These are phyloP conservation scores for Escovopsis sp. DNA, from an alignment of 2,329 filamentous ascomycete genomes.

Conservation along the genomic window DNA sequence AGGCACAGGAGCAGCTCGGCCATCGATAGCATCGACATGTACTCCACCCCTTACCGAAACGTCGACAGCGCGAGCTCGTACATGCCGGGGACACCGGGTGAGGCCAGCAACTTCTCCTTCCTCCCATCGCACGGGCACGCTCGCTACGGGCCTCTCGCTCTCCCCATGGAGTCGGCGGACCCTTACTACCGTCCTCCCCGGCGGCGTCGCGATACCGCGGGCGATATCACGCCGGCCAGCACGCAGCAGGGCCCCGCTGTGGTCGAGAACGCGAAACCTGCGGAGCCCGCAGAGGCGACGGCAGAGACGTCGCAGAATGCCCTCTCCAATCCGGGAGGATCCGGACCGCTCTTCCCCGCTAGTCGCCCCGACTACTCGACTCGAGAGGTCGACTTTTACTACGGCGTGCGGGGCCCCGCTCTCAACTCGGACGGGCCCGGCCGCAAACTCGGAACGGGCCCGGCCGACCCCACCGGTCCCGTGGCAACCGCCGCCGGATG, in stretches of 20 bases:
- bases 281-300: conserved; percentile 26
- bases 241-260: conserved; percentile 14
- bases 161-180: conserved; percentile 44
- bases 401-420: conserved; percentile 78
- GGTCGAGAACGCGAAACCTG: conserved; percentile 24
- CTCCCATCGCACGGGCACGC: conserved; percentile 41
- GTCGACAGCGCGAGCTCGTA: conserved; percentile 48
- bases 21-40: conserved; percentile 35
- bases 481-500: conserved; percentile 82
- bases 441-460: conserved; percentile 79
- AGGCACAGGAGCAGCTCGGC: conserved; percentile 40
- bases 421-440: conserved; percentile 69
- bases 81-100: conserved; percentile 59
- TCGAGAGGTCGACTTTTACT: conserved; percentile 93
- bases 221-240: conserved; percentile 19
- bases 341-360: conserved; percentile 25
- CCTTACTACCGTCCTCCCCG: conserved; percentile 84
- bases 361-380: conserved; percentile 77
- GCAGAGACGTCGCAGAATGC: conserved; percentile 26
- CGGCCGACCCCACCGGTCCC: conserved; percentile 84
- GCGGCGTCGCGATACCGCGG: conserved; percentile 48
- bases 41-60: conserved; percentile 30
- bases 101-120: conserved; percentile 59
- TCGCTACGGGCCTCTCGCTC: conserved; percentile 29
- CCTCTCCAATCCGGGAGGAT: conserved; percentile 27